Base-by-base conservation (phyloP, 306 rosid species). In the Elaeagnus macrophylla region DNA sequence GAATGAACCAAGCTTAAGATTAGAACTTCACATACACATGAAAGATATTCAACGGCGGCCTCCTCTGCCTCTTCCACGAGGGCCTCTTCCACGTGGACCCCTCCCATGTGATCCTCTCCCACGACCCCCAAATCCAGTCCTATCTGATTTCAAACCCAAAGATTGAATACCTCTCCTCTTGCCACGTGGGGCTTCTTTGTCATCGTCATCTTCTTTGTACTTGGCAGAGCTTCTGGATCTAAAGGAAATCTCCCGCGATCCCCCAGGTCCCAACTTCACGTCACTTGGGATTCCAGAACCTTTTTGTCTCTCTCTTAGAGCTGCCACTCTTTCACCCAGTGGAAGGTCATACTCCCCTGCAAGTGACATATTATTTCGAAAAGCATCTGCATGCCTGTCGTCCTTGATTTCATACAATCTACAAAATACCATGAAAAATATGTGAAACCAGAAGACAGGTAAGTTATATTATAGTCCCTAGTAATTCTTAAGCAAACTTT, bases 351-450 rank as follows among this genome's bases (percentile, higher is more conserved):
- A 81, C 76, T 91, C 93, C 48, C 64, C 81, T 38, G 84, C 88
- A 67, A 84, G 86, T 55, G 97, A 91, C 53, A 67, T 74, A 41
- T 67, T 69, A 66, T 75, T 86, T 81, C 81, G 66, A 73, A 86
- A 86, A 15, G 97, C 97, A 54, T 86, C 97, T 10, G 96, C 96
- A 54, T 91, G 96, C 68, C 72, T 69, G 65, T 84, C 94, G 54
- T 91, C 78, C 86, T 86, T 91, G 51, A 82, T 73, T 70, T 91
- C 97, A 63, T 79, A 77, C 78, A 91, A 71, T 76, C 97, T 90
- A 68, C 66, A 68, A 13, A 40, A 36, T 53, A 39, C 18, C 36
- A 35, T 54, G 8, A 60, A 70, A 55, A 43, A 11, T 15, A 42
- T 43, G 9, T 25, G 36, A 45, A 36, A 16, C 43, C 37, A 16